Percentiles rank a stretch among this genome's conserved stretches.
Evolutionary conservation across 169 alveolate genomes (phyloP).

Genomic region (Plasmodium chabaudi): DNA sequence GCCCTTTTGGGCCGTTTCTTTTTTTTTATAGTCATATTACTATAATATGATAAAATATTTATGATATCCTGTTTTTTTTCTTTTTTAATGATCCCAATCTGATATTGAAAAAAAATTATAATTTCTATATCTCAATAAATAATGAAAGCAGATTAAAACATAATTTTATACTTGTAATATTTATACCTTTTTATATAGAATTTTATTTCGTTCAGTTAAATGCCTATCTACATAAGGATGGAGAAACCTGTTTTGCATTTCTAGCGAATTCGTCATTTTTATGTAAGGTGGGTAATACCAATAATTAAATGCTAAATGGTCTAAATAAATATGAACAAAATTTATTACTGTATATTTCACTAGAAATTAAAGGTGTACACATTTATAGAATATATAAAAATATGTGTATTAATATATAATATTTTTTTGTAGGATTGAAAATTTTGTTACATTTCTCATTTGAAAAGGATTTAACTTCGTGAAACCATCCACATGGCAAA

Average conservation of each 20-base stretch:
- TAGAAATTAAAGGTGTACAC: neutral
- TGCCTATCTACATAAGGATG: slow-evolving; percentile 63
- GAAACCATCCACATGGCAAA: slow-evolving; percentile 76
- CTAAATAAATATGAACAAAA: slow-evolving; percentile 40
- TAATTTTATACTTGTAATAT: neutral
- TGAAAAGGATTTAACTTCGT: slow-evolving; percentile 76
- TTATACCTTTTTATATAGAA: slow-evolving; percentile 57
- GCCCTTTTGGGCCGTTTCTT: slow-evolving; percentile 30
- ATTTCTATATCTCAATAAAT: neutral
- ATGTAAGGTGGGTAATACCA: slow-evolving; percentile 77
- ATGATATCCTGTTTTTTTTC: slow-evolving; percentile 28
- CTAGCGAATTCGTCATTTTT: slow-evolving; percentile 31
- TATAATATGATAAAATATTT: slow-evolving; percentile 60
- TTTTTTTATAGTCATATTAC: slow-evolving; percentile 21
- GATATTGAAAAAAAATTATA: slow-evolving; percentile 8
- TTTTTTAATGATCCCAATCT: slow-evolving; percentile 60
- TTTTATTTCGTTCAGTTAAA: slow-evolving; percentile 61
- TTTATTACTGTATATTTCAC: neutral
- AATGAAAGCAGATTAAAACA: no score
- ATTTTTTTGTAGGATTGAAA: slow-evolving; percentile 9
- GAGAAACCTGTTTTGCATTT: slow-evolving; percentile 48
- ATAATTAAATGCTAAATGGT: slow-evolving; percentile 74
- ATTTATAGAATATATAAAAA: slow-evolving; percentile 8
- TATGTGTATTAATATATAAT: slow-evolving; percentile 12
- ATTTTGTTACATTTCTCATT: slow-evolving; percentile 34